Percentiles rank a stretch among this genome's conserved stretches.
phyloP scores from a whole-genome alignment of 768 basidiomycete genomes.

The Lyophyllum shimeji region DNA sequence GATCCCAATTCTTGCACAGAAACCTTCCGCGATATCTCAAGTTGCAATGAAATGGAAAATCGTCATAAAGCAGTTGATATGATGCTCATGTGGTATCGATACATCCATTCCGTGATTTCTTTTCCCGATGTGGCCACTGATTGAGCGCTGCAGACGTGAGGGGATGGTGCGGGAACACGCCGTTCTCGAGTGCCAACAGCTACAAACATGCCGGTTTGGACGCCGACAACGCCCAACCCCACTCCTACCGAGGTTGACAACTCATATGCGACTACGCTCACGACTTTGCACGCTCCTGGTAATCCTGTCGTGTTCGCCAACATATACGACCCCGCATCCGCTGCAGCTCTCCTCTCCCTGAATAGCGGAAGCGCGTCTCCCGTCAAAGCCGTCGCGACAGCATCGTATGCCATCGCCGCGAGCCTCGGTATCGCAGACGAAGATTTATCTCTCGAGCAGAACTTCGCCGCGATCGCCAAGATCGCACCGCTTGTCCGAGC shows the following conservation, averaged over 20 bases:
- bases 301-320: slow-evolving; percentile 1
- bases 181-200: too few species aligned
- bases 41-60: too few species aligned
- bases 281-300: background rate
- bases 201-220: too few species aligned
- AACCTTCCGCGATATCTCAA: too few species aligned
- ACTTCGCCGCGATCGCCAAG: background rate
- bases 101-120: too few species aligned
- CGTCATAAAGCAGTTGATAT: too few species aligned
- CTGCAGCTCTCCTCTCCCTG: background rate
- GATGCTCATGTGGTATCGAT: too few species aligned
- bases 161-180: too few species aligned
- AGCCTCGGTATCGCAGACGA: background rate
- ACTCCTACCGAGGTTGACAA: background rate
- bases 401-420: slow-evolving; percentile 3
- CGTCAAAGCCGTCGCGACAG: background rate
- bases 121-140: too few species aligned
- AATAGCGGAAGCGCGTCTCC: background rate
- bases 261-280: background rate
- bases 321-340: slow-evolving; percentile 1
- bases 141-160: too few species aligned
- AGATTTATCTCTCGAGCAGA: background rate
- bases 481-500: background rate
- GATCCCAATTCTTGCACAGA: too few species aligned
- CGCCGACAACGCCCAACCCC: too few species aligned